phyloP scores from a whole-genome alignment of 495 filamentous ascomycete species.

The Aspergillus diversus region DNA sequence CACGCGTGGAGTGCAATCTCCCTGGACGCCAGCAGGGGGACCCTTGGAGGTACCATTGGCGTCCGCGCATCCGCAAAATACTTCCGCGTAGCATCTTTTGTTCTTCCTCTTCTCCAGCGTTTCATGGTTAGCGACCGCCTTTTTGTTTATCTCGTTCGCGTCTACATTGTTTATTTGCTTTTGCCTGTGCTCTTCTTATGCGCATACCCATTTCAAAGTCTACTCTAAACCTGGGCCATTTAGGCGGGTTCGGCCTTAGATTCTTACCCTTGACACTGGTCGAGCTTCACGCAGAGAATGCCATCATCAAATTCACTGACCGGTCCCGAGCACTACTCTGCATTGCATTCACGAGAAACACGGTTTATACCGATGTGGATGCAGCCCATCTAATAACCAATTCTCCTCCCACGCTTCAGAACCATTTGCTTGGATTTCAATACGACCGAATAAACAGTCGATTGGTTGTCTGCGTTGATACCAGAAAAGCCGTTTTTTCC shows the following conservation, averaged over 20 bases:
- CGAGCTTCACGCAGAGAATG: too few relatives aligned
- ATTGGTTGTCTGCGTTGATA: neutral
- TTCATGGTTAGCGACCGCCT: neutral
- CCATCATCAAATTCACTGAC: too few relatives aligned
- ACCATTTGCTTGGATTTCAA: neutral
- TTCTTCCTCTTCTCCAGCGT: neutral
- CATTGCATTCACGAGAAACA: too few relatives aligned
- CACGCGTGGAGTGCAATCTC: slow-evolving; percentile 35
- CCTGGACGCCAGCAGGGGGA: slow-evolving; percentile 32
- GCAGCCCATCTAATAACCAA: too few relatives aligned
- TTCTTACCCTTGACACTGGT: too few relatives aligned
- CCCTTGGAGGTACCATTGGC: slow-evolving; percentile 39
- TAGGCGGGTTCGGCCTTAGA: too few relatives aligned
- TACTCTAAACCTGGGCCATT: too few relatives aligned
- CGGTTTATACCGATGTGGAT: too few relatives aligned
- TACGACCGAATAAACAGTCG: neutral
- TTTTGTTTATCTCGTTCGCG: neutral
- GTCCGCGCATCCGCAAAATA: slow-evolving; percentile 24
- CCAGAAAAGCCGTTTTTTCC: neutral
- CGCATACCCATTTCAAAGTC: neutral
- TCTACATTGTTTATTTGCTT: neutral
- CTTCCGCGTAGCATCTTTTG: slow-evolving; percentile 16
- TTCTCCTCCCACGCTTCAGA: neutral
- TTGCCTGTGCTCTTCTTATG: neutral
- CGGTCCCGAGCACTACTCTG: too few relatives aligned